phyloP scores from a whole-genome alignment of 805 yeast genomes.

The Candida yuanshanica region DNA sequence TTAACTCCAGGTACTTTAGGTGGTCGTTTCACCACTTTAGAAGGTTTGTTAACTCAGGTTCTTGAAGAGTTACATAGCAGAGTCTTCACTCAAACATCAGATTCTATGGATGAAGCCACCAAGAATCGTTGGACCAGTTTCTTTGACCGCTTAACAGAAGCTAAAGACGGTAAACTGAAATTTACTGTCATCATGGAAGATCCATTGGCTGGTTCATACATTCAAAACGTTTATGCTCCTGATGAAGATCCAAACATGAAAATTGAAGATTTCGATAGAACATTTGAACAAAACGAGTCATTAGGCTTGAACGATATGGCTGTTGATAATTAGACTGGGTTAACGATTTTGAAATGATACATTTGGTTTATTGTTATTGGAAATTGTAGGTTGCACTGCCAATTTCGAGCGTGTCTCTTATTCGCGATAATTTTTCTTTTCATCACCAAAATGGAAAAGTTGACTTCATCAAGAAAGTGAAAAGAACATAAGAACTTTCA shows the following conservation, averaged over 20 bases:
- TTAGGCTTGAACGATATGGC: slow-evolving; percentile 62
- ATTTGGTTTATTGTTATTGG: not conserved
- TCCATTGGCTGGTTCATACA: slow-evolving; percentile 91
- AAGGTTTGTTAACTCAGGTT: slow-evolving; percentile 87
- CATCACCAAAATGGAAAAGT: not conserved
- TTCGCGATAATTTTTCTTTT: not conserved
- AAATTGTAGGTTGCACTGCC: not conserved
- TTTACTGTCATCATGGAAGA: slow-evolving; percentile 90
- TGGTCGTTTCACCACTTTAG: slow-evolving; percentile 95
- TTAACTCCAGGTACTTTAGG: slow-evolving; percentile 95
- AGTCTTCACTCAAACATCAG: slow-evolving; percentile 82
- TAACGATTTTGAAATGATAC: not conserved
- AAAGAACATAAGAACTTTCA: not conserved
- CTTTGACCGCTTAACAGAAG: slow-evolving; percentile 67
- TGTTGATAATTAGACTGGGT: slow-evolving; percentile 13
- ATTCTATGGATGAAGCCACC: slow-evolving; percentile 79
- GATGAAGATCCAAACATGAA: slow-evolving; percentile 96
- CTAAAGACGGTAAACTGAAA: slow-evolving; percentile 71
- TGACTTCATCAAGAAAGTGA: not conserved
- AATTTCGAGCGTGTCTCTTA: not conserved
- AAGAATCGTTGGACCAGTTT: slow-evolving; percentile 79
- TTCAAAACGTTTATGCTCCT: slow-evolving; percentile 98
- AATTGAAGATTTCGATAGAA: slow-evolving; percentile 86
- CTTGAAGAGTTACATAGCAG: slow-evolving; percentile 81
- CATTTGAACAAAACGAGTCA: slow-evolving; percentile 83